Percentiles rank a stretch among this genome's conserved stretches.
Conservation (phyloP, 164 flowering plant species). For the Hamamelis virginiana region DNA sequence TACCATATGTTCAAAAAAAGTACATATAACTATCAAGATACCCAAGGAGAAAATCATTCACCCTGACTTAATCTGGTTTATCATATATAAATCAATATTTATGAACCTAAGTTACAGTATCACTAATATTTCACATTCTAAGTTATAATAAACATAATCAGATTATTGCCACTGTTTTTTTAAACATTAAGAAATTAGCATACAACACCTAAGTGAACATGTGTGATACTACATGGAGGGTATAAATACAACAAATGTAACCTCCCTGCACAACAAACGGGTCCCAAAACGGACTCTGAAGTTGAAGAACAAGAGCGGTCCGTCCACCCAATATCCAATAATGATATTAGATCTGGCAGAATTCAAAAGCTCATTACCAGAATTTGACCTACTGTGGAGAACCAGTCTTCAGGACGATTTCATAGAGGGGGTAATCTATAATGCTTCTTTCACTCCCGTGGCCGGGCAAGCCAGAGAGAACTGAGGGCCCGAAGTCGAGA, state of each 20-base stretch:
- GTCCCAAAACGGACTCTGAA: not conserved
- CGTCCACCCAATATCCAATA: not conserved
- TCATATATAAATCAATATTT: constrained; percentile 12
- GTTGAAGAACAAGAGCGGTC: not conserved
- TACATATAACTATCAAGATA: constrained; percentile 1
- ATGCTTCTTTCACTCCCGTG: constrained; percentile 49
- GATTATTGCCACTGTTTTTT: constrained; percentile 18
- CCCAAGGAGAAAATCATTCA: no score
- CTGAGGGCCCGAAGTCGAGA: constrained; percentile 82
- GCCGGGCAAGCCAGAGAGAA: constrained; percentile 84
- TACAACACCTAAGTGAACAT: constrained; percentile 8
- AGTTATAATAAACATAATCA: constrained; percentile 13
- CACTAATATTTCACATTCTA: constrained; percentile 1
- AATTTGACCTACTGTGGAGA: not conserved
- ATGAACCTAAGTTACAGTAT: constrained; percentile 13
- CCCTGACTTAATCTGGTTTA: not conserved
- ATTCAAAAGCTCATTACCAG: not conserved
- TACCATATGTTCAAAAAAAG: not conserved
- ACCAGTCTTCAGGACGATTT: not conserved
- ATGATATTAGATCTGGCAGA: not conserved
- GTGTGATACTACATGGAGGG: not conserved
- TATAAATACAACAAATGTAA: constrained; percentile 3
- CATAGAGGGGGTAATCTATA: not conserved
- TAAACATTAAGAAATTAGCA: constrained; percentile 3
- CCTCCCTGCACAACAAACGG: not conserved